phyloP scores from a whole-genome alignment of 176 grass and related monocot genomes.

The Bromus sterilis region DNA sequence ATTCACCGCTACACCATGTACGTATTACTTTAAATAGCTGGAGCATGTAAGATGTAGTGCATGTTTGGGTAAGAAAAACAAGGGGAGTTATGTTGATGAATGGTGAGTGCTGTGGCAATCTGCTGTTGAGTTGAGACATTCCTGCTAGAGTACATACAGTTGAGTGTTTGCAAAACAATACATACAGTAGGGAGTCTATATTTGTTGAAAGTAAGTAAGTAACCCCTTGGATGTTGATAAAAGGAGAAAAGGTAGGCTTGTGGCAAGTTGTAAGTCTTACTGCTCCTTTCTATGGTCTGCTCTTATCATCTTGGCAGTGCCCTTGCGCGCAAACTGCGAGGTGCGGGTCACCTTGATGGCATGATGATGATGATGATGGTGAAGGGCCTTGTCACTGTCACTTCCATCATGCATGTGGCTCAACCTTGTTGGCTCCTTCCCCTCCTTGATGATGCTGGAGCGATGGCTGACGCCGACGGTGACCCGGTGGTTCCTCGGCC shows the following conservation, averaged over 20 bases:
- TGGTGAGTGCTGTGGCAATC: too few relatives aligned
- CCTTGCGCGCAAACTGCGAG: slow-evolving; percentile 44
- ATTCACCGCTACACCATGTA: not conserved
- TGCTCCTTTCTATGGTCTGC: slow-evolving; percentile 3
- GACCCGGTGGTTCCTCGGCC: slow-evolving; percentile 25
- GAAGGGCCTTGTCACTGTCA: too few relatives aligned
- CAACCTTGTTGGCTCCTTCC: not conserved
- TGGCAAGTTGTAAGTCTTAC: not conserved
- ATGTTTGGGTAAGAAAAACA: not conserved
- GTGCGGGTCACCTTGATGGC: slow-evolving; percentile 45
- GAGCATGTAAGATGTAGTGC: slow-evolving; percentile 2
- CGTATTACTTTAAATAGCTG: not conserved
- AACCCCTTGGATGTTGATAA: not conserved
- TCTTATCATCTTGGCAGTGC: slow-evolving; percentile 1
- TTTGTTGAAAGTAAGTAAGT: too few relatives aligned
- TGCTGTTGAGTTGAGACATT: too few relatives aligned
- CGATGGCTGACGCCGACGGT: slow-evolving; percentile 20
- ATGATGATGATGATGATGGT: not conserved
- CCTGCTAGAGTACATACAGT: not conserved
- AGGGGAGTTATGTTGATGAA: too few relatives aligned
- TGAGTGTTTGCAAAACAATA: not conserved
- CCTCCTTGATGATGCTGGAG: slow-evolving; percentile 1
- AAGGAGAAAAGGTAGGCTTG: not conserved
- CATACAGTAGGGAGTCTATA: not conserved
- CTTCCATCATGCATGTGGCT: not conserved